A percentile compares a stretch with the other conserved stretches of the same genome.
Conservation (phyloP, 2,329 filamentous ascomycete species). For the Colletotrichum falcatum region DNA sequence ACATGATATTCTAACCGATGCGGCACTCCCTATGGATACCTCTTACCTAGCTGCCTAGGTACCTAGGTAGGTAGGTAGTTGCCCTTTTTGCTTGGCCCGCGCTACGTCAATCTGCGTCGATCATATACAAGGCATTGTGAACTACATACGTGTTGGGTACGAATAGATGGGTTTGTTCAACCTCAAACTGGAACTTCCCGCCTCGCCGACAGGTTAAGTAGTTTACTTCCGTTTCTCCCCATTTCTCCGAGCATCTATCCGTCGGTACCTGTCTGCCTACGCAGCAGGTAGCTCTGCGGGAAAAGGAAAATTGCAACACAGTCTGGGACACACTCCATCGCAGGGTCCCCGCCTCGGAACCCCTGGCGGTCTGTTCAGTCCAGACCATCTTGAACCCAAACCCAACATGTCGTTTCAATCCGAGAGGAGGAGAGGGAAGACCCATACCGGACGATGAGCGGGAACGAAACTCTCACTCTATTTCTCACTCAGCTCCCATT, state of each 20-base stretch:
- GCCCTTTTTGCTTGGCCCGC: conserved; percentile 4
- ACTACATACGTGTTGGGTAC: too few relatives aligned
- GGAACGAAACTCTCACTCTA: not conserved
- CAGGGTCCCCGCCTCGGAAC: not conserved
- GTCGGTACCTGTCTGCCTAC: not conserved
- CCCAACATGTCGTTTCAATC: not conserved
- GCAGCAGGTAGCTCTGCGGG: not conserved
- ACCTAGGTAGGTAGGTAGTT: not conserved
- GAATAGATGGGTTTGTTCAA: not conserved
- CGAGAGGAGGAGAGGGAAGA: not conserved
- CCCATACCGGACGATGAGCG: not conserved
- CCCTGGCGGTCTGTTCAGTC: not conserved
- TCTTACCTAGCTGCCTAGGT: too few relatives aligned
- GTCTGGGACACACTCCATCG: not conserved
- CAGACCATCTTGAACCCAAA: conserved; percentile 3
- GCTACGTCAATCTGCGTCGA: not conserved
- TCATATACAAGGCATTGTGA: not conserved
- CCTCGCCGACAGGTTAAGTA: not conserved
- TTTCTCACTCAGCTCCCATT: conserved; percentile 4
- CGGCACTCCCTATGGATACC: not conserved
- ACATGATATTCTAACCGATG: conserved; percentile 7
- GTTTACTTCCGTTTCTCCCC: not conserved
- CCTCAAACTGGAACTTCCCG: not conserved
- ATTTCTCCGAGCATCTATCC: not conserved
- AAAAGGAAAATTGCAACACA: not conserved